Percentiles rank a stretch among this genome's conserved stretches.
Conservation (phyloP, 164 flowering plant species). For the Dillenia suffruticosa region DNA sequence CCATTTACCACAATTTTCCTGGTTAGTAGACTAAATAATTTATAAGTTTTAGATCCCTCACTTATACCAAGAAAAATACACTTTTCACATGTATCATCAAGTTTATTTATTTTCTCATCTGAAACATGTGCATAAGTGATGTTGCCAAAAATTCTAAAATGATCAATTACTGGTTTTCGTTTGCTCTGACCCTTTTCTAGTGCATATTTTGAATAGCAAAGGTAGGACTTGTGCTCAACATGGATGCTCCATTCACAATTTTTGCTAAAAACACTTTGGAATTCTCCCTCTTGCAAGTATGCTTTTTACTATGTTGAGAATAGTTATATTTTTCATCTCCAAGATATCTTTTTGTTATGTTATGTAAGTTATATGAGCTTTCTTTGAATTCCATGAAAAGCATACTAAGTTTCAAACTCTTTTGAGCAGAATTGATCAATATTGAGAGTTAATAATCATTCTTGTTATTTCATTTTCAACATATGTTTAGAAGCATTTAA, state of each 20-base stretch:
- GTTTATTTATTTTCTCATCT: constrained; percentile 1
- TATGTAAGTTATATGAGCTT: not conserved
- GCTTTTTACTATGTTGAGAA: constrained; percentile 10
- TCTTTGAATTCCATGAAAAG: not conserved
- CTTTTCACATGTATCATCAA: constrained; percentile 6
- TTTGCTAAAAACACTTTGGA: constrained; percentile 1
- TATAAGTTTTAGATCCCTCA: constrained; percentile 1
- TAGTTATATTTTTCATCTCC: constrained; percentile 5
- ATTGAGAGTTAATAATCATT: constrained; percentile 1
- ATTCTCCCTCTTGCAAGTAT: constrained; percentile 3
- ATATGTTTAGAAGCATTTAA: constrained; percentile 2
- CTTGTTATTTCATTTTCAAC: constrained; percentile 6
- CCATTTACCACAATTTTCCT: not conserved
- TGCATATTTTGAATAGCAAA: constrained; percentile 1
- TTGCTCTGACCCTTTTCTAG: not conserved
- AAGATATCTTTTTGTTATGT: not conserved
- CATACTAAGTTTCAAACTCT: constrained; percentile 4
- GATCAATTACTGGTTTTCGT: not conserved
- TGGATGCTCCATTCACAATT: constrained; percentile 3
- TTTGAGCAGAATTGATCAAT: constrained; percentile 4
- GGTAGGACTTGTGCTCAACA: constrained; percentile 1
- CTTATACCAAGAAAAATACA: constrained; percentile 1
- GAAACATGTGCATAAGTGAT: constrained; percentile 1
- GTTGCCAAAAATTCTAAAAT: constrained; percentile 3
- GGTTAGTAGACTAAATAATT: constrained; percentile 6